Conservation (phyloP, 2,329 filamentous ascomycete species). For the Fusarium sp. region DNA sequence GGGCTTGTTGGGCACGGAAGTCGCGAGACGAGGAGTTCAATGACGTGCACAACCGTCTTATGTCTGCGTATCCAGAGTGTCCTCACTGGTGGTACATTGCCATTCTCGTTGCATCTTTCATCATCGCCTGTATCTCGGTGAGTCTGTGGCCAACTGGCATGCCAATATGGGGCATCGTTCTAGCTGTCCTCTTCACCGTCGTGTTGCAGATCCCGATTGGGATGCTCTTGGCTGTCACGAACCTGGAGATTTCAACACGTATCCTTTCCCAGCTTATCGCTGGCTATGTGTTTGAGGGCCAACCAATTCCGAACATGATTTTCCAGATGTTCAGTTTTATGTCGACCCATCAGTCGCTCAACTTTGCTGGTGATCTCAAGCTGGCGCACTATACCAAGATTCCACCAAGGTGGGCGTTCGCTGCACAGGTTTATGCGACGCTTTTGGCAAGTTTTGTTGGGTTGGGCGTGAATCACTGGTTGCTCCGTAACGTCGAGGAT, state of each 20-base stretch:
- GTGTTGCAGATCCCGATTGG: conserved; percentile 64
- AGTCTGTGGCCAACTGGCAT: conserved; percentile 60
- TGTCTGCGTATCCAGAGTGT: conserved; percentile 51
- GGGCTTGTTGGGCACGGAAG: conserved; percentile 39
- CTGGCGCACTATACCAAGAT: conserved; percentile 71
- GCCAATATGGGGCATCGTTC: conserved; percentile 60
- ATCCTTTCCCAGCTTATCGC: conserved; percentile 73
- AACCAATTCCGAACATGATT: conserved; percentile 74
- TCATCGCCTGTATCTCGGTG: conserved; percentile 48
- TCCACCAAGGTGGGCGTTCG: conserved; percentile 64
- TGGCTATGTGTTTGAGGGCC: conserved; percentile 72
- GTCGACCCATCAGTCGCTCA: conserved; percentile 67
- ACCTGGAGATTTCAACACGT: conserved; percentile 67
- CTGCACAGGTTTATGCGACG: conserved; percentile 62
- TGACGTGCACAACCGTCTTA: conserved; percentile 48
- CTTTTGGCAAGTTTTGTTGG: conserved; percentile 64
- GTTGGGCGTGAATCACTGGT: conserved; percentile 69
- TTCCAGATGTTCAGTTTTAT: conserved; percentile 76
- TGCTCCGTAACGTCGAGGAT: conserved; percentile 62
- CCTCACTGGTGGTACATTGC: conserved; percentile 64
- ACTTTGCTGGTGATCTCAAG: conserved; percentile 68
- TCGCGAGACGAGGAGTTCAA: conserved; percentile 50
- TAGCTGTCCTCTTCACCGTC: conserved; percentile 61
- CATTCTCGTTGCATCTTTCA: conserved; percentile 58
- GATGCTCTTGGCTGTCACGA: conserved; percentile 64